Evolutionary conservation across 164 flowering plant species (phyloP).

Genomic region (Chloranthus sessilifolius): DNA sequence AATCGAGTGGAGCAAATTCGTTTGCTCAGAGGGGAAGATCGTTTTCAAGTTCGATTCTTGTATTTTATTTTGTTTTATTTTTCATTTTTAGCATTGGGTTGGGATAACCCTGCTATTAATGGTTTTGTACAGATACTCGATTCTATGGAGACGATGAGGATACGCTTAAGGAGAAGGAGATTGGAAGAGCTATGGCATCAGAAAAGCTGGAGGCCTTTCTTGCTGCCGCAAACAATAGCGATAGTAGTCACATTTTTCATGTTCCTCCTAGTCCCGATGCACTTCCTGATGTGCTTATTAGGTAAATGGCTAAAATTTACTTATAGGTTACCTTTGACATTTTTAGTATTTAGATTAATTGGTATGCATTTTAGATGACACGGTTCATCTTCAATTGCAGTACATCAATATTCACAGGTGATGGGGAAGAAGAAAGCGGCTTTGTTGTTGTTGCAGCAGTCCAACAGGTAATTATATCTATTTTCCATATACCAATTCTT

Average conservation of each 20-base stretch:
- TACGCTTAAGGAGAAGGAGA: slow-evolving; percentile 93
- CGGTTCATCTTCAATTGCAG: slow-evolving; percentile 29
- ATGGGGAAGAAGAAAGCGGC: slow-evolving; percentile 94
- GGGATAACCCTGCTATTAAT: too few relatives aligned
- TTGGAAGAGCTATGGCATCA: slow-evolving; percentile 69
- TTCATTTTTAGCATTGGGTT: too few relatives aligned
- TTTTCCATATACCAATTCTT: background rate
- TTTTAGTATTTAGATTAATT: too few relatives aligned
- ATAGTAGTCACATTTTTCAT: slow-evolving; percentile 86
- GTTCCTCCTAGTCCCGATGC: slow-evolving; percentile 83
- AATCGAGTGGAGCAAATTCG: too few relatives aligned
- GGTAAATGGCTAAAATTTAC: too few relatives aligned
- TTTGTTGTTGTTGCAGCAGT: slow-evolving; percentile 79
- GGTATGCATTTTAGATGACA: slow-evolving; percentile 2
- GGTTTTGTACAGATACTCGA: too few relatives aligned
- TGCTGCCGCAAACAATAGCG: slow-evolving; percentile 79
- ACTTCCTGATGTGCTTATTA: slow-evolving; percentile 87
- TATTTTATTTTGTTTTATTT: too few relatives aligned
- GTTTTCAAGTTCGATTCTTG: too few relatives aligned
- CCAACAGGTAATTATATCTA: background rate
- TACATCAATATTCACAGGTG: slow-evolving; percentile 89
- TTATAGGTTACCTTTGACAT: too few relatives aligned
- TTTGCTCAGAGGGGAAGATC: too few relatives aligned
- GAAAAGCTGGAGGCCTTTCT: slow-evolving; percentile 89
- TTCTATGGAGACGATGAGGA: too few relatives aligned